Conservation (phyloP, 345 rosid species). For the Leavenworthia alabamica region DNA sequence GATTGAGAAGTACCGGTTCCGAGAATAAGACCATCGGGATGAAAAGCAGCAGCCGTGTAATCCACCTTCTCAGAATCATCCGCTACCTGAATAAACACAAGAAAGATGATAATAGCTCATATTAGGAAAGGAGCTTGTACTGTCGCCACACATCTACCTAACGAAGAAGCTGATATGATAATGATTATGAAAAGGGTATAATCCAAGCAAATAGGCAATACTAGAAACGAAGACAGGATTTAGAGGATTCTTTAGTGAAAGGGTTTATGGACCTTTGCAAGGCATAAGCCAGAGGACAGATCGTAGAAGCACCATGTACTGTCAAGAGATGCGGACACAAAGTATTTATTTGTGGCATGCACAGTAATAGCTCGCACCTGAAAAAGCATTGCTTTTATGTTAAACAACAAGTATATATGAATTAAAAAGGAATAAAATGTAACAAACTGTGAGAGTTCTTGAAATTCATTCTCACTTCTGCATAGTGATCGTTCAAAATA, state of each 20-base stretch:
- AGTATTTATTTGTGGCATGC: conserved; percentile 91
- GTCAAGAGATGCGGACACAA: conserved; percentile 93
- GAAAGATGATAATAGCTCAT: background rate
- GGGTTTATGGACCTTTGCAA: conserved; percentile 62
- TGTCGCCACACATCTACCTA: background rate
- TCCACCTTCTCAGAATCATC: conserved; percentile 51
- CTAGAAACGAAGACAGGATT: background rate
- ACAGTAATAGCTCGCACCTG: conserved; percentile 97
- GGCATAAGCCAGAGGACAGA: conserved; percentile 77
- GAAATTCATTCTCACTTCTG: conserved; percentile 52
- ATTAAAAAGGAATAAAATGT: background rate
- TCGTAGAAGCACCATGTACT: conserved; percentile 94
- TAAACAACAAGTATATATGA: background rate
- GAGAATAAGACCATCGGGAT: conserved; percentile 98
- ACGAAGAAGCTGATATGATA: background rate
- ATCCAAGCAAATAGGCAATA: conserved; percentile 1
- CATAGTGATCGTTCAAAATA: conserved; percentile 69
- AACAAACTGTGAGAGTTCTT: background rate
- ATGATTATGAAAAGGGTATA: background rate
- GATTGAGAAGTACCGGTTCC: conserved; percentile 89
- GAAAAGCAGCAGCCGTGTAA: conserved; percentile 92
- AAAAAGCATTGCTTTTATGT: background rate
- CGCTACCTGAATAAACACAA: conserved; percentile 49
- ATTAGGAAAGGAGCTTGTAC: background rate
- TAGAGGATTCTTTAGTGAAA: background rate